Evolutionary conservation across 2,329 filamentous ascomycete genomes (phyloP).

Genomic region (Bipolaris zeicola): DNA sequence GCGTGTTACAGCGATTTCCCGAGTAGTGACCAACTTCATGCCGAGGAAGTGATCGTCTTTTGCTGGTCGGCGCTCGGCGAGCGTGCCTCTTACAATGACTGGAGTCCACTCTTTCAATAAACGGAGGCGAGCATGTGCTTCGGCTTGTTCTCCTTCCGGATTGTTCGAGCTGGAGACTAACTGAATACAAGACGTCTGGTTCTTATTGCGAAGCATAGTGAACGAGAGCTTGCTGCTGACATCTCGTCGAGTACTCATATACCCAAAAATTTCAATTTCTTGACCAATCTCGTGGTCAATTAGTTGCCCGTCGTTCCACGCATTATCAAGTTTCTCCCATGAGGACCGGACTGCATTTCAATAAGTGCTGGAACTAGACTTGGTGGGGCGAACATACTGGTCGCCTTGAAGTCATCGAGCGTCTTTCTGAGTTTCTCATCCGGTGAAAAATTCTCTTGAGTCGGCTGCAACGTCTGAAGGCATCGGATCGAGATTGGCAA

Average conservation of each 20-base stretch:
- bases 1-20: constrained; percentile 67
- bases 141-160: constrained; percentile 25
- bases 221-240: constrained; percentile 74
- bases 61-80: constrained; percentile 51
- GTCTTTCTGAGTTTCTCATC: constrained; percentile 29
- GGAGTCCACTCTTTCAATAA: constrained; percentile 58
- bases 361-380: constrained; percentile 9
- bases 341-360: constrained; percentile 16
- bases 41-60: constrained; percentile 40
- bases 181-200: constrained; percentile 55
- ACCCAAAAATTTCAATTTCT: constrained; percentile 58
- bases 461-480: constrained; percentile 17
- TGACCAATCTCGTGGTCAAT: constrained; percentile 2
- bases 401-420: constrained; percentile 40
- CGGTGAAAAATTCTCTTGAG: constrained; percentile 7
- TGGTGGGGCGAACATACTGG: constrained; percentile 28
- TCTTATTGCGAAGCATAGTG: constrained; percentile 60
- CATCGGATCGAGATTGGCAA: constrained; percentile 16
- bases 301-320: constrained; percentile 37
- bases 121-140: constrained; percentile 49
- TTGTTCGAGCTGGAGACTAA: constrained; percentile 54
- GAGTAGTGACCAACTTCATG: constrained; percentile 42
- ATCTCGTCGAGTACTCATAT: constrained; percentile 70
- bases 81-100: constrained; percentile 58
- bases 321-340: constrained; percentile 40